A percentile compares a stretch with the other conserved stretches of the same genome.
phyloP scores from a whole-genome alignment of 2,329 filamentous ascomycete species.

The Penicillium sp. region DNA sequence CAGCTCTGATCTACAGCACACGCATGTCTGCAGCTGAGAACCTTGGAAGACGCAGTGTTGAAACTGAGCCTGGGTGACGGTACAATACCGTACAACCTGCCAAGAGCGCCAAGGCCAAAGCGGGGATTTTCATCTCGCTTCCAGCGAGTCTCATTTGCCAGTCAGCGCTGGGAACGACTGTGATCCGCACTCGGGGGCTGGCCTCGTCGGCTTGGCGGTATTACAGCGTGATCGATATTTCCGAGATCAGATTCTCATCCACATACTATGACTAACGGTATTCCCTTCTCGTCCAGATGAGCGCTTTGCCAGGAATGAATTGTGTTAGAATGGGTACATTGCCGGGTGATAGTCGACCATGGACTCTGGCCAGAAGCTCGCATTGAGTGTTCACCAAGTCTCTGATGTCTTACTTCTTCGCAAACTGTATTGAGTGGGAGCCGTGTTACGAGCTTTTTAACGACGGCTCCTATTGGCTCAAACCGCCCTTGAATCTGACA shows the following conservation, averaged over 20 bases:
- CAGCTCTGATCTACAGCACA: background rate
- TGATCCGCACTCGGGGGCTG: slow-evolving; percentile 29
- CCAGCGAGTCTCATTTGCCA: slow-evolving; percentile 16
- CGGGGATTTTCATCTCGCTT: slow-evolving; percentile 20
- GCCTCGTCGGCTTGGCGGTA: slow-evolving; percentile 26
- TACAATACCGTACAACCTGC: slow-evolving; percentile 17
- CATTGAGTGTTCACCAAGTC: no score
- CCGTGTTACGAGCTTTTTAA: background rate
- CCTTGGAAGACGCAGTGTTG: background rate
- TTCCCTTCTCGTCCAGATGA: background rate
- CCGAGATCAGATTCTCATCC: background rate
- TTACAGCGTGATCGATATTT: slow-evolving; percentile 4
- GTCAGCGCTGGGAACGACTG: slow-evolving; percentile 5
- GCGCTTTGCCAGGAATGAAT: background rate
- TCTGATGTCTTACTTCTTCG: background rate
- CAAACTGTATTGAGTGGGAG: background rate
- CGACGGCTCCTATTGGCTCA: background rate
- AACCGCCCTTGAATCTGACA: background rate
- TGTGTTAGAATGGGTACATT: background rate
- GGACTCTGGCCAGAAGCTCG: no score
- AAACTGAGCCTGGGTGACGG: slow-evolving; percentile 12
- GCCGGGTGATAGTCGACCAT: background rate
- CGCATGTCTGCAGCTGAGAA: background rate
- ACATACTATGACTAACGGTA: slow-evolving; percentile 1
- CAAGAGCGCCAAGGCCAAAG: slow-evolving; percentile 28